These are phyloP conservation scores for Polyplosphaeria fusca DNA, from an alignment of 495 filamentous ascomycete genomes.

Conservation along the genomic window DNA sequence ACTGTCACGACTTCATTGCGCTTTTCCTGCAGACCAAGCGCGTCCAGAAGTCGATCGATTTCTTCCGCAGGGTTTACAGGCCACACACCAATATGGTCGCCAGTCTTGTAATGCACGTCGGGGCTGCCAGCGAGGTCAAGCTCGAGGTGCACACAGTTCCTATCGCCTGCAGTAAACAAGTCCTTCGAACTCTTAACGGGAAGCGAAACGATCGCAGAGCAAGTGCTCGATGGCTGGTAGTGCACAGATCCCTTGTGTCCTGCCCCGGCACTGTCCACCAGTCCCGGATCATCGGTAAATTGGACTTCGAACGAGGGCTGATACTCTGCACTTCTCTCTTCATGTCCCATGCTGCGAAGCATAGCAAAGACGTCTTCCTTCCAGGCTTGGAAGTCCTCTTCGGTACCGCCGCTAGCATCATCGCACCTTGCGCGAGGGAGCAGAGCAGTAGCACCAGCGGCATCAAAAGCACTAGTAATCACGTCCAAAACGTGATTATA, in stretches of 20 bases:
- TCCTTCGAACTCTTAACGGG: conserved; percentile 41
- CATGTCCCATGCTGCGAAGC: conserved; percentile 42
- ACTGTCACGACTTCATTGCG: conserved; percentile 40
- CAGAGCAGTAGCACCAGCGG: conserved; percentile 43
- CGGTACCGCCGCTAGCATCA: conserved; percentile 49
- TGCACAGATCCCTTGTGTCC: conserved; percentile 44
- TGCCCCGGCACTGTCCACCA: conserved; percentile 41
- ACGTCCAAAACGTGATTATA: conserved; percentile 51
- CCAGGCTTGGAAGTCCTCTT: conserved; percentile 54
- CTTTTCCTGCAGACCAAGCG: conserved; percentile 39
- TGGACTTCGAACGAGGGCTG: conserved; percentile 46
- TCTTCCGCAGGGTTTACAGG: conserved; percentile 38
- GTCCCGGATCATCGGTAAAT: no score
- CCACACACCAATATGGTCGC: conserved; percentile 37
- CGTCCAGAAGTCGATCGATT: conserved; percentile 42
- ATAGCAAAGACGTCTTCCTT: conserved; percentile 46
- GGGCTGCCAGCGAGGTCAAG: conserved; percentile 43
- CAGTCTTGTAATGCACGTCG: conserved; percentile 40
- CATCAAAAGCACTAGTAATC: conserved; percentile 41
- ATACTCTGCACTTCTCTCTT: conserved; percentile 44
- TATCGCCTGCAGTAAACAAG: conserved; percentile 41
- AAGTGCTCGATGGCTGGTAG: conserved; percentile 36
- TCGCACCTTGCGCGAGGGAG: conserved; percentile 46
- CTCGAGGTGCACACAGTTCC: conserved; percentile 53
- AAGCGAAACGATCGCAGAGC: conserved; percentile 40